Base-by-base conservation (phyloP, 1,284 basidiomycete genomes). In the Fomitopsis schrenkii region DNA sequence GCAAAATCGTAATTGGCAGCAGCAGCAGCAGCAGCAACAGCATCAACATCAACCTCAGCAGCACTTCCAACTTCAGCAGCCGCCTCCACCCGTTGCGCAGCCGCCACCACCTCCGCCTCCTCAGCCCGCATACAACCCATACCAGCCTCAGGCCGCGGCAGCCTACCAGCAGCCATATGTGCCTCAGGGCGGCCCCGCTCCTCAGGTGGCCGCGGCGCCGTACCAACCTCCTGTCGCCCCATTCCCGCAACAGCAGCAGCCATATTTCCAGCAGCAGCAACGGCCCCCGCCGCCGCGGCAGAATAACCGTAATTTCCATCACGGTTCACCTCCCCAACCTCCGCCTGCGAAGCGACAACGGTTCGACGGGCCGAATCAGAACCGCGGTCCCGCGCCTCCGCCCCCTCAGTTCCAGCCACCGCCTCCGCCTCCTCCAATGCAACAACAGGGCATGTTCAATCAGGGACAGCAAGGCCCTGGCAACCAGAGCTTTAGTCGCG, bases 321-420 rank as follows among this genome's bases (percentile, higher is more conserved):
- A 90, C 63, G 75, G 82, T 2, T 83, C 87, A 4, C 84, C 85
- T 35, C 87, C 90, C 64, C 86, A 90, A 67, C 78, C 87, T 8
- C 89, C 89, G 15, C 90, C 91, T 2, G 90, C 90, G 2, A 95
- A 96, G 74, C 81, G 93, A 57, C 93, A 88, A 64, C 83, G 93
- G 19, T 94, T 94, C 69, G 93, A 95, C 70, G 87, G 86, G 6
- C 88, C 90, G 0, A 84, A 76, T 63, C 76, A 78, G 60, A 80
- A 68, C 60, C 70, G 72, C 6, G 67, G 76, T 66, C 79, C 79
- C 57, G 80, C 81, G 60, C 75, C 72, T 33, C 72, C 68, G 52
- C 77, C 68, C 26, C 74, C 73, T 17, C 82, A 78, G 59, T 79
- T 78, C 61, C 80, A 80, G 55, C 73, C 80, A 19, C 82, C 82